Evolutionary conservation across 2,329 filamentous ascomycete genomes (phyloP).

Genomic region (Polytolypa hystricis): DNA sequence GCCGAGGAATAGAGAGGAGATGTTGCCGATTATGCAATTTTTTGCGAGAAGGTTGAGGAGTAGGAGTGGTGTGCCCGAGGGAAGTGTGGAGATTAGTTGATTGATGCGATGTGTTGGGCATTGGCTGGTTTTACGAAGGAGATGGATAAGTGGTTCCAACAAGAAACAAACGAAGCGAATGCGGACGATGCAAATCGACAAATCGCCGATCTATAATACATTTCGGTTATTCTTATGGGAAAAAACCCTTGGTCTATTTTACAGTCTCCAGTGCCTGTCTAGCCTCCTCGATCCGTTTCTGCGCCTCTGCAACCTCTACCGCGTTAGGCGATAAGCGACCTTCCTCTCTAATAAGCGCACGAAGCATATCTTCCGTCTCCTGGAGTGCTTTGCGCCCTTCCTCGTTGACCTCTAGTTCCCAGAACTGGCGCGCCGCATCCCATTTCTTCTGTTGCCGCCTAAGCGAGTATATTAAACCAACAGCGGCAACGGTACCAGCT

Average conservation of each 20-base stretch:
- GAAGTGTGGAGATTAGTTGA: slow-evolving; percentile 32
- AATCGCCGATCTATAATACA: neutral
- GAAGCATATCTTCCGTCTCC: slow-evolving; percentile 41
- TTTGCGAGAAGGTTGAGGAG: slow-evolving; percentile 36
- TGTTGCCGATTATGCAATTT: slow-evolving; percentile 81
- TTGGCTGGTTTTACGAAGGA: neutral
- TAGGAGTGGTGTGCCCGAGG: slow-evolving; percentile 35
- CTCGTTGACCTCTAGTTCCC: slow-evolving; percentile 44
- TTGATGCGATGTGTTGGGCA: neutral
- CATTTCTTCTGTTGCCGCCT: slow-evolving; percentile 49
- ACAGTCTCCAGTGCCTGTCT: slow-evolving; percentile 35
- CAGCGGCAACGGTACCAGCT: slow-evolving; percentile 46
- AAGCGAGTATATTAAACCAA: slow-evolving; percentile 48
- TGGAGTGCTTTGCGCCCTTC: slow-evolving; percentile 46
- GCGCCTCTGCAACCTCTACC: slow-evolving; percentile 28
- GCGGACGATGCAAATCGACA: no score
- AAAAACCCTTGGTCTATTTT: slow-evolving; percentile 13
- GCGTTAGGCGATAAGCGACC: slow-evolving; percentile 29
- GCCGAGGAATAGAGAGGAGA: slow-evolving; percentile 75
- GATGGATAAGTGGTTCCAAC: no score
- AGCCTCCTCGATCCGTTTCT: slow-evolving; percentile 36
- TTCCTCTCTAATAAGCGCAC: slow-evolving; percentile 35
- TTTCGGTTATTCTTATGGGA: slow-evolving; percentile 7
- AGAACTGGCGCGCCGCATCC: slow-evolving; percentile 42
- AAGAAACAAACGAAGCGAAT: no score